Conservation (phyloP, 768 basidiomycete genomes). For the Agaricus subrufescens region DNA sequence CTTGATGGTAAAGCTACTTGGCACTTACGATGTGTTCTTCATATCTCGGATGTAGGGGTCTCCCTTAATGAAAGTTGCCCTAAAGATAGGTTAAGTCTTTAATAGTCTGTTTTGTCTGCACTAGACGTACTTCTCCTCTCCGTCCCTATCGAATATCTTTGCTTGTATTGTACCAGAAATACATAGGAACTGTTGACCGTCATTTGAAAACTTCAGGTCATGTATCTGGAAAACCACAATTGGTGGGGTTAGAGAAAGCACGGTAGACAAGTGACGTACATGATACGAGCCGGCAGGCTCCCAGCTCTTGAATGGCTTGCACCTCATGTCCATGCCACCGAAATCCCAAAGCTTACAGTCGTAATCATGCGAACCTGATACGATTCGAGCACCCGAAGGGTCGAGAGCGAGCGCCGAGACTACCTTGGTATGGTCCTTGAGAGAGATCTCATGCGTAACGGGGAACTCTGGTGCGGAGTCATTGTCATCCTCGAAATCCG, state of each 20-base stretch:
- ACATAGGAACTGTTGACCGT: constrained; percentile 81
- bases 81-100: constrained; percentile 45
- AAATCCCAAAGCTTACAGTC: constrained; percentile 99
- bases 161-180: constrained; percentile 87
- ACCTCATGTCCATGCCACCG: constrained; percentile 89
- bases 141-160: constrained; percentile 88
- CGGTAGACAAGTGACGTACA: constrained; percentile 39
- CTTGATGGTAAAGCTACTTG: not conserved
- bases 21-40: constrained; percentile 91
- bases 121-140: constrained; percentile 79
- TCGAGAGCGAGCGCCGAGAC: constrained; percentile 90
- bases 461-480: constrained; percentile 61
- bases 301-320: constrained; percentile 95
- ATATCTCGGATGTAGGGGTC: constrained; percentile 98
- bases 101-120: constrained; percentile 2
- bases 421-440: constrained; percentile 96
- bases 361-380: constrained; percentile 94
- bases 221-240: constrained; percentile 56
- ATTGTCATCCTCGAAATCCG: constrained; percentile 41
- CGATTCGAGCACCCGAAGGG: constrained; percentile 87
- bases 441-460: constrained; percentile 81
- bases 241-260: not conserved
- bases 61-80: constrained; percentile 84
- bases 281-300: constrained; percentile 93
- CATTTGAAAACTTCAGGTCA: constrained; percentile 85